These are phyloP conservation scores for Colletotrichum higginsianum DNA, from an alignment of 2,329 filamentous ascomycete genomes.

Conservation along the genomic window DNA sequence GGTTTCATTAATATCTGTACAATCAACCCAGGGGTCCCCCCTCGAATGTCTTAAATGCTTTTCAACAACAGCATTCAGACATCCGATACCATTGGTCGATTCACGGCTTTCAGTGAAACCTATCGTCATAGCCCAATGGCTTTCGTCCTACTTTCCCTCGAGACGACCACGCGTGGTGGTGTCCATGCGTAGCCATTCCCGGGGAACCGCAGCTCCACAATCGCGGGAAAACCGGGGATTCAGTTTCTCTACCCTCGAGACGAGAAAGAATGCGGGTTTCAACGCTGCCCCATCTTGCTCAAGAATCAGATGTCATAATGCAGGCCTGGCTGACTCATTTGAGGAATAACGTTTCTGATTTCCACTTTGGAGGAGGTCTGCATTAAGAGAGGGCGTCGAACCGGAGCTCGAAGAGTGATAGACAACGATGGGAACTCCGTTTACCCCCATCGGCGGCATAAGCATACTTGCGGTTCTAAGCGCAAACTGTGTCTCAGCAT, in stretches of 20 bases:
- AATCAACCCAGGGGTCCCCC: background rate
- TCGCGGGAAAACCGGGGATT: conserved; percentile 27
- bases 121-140: background rate
- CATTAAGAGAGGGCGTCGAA: too few species aligned
- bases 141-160: conserved; percentile 8
- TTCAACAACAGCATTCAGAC: background rate
- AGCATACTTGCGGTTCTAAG: too few species aligned
- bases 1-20: background rate
- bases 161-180: conserved; percentile 11
- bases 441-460: too few species aligned
- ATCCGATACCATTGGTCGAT: background rate
- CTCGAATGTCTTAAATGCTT: conserved; percentile 9
- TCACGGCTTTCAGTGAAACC: conserved; percentile 2
- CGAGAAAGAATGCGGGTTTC: conserved; percentile 15
- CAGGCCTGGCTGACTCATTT: too few species aligned
- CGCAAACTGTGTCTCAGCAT: too few species aligned
- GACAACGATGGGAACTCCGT: too few species aligned
- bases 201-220: background rate
- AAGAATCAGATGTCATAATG: too few species aligned
- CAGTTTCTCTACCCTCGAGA: conserved; percentile 28
- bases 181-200: background rate
- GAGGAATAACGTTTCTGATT: too few species aligned
- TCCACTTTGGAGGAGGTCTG: too few species aligned
- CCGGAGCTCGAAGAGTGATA: too few species aligned
- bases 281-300: too few species aligned